These are phyloP conservation scores for Exophiala sp. DNA, from an alignment of 2,329 filamentous ascomycete species.

Conservation along the genomic window DNA sequence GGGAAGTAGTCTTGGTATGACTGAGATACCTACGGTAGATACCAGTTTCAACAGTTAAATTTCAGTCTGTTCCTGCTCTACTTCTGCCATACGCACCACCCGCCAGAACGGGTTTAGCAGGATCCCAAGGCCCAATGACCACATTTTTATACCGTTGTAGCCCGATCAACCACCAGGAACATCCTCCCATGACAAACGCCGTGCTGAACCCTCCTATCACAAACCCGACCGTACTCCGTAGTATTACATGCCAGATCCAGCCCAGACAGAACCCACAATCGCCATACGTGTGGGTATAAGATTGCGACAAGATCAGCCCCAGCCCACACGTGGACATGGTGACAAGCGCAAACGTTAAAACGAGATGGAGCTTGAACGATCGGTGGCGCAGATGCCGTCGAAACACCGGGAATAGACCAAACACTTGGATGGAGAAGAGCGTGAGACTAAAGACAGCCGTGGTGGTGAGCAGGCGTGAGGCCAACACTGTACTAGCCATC, in stretches of 20 bases:
- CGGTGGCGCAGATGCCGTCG: conserved; percentile 77
- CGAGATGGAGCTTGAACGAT: conserved; percentile 73
- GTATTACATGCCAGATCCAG: conserved; percentile 47
- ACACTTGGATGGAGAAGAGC: conserved; percentile 94
- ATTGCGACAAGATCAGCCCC: conserved; percentile 52
- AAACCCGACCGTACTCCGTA: conserved; percentile 62
- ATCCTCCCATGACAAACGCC: conserved; percentile 77
- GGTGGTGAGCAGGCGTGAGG: conserved; percentile 79
- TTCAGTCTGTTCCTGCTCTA: conserved; percentile 23
- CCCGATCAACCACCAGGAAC: conserved; percentile 96
- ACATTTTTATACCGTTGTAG: conserved; percentile 99
- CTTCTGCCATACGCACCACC: conserved; percentile 25
- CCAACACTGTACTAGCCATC: conserved; percentile 92
- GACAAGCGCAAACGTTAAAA: conserved; percentile 69
- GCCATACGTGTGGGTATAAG: conserved; percentile 35
- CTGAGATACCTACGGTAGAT: no score
- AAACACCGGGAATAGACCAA: conserved; percentile 96
- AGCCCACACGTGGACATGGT: conserved; percentile 74
- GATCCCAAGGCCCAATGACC: conserved; percentile 96
- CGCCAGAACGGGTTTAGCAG: conserved; percentile 63
- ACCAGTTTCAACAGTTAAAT: neutral
- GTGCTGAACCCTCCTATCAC: conserved; percentile 69
- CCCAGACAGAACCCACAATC: conserved; percentile 41
- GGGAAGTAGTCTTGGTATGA: no score
- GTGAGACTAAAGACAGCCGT: conserved; percentile 93